These are phyloP conservation scores for Metschnikowia cubensis DNA, from an alignment of 805 yeast genomes.

Conservation along the genomic window DNA sequence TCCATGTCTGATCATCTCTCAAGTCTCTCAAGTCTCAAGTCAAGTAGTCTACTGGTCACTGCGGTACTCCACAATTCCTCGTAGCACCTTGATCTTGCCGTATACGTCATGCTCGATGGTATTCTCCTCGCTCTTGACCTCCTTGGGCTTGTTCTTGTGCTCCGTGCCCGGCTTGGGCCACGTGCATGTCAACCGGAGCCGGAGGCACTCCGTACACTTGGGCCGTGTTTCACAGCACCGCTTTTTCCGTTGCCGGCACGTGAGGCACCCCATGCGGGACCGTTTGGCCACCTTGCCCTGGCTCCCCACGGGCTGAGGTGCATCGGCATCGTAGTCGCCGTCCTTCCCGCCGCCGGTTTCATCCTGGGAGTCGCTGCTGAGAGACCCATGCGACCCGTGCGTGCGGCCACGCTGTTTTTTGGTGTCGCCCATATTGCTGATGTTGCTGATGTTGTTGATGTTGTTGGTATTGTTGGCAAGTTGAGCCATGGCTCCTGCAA, in stretches of 20 bases:
- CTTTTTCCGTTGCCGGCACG: constrained; percentile 75
- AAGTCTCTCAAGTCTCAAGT: no score
- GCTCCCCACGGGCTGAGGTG: not conserved
- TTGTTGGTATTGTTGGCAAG: no score
- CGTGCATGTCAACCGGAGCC: constrained; percentile 59
- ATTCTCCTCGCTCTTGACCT: constrained; percentile 46
- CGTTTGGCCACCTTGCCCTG: constrained; percentile 35
- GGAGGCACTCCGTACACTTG: constrained; percentile 59
- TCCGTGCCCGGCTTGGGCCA: constrained; percentile 76
- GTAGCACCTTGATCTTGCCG: constrained; percentile 56
- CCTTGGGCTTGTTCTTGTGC: constrained; percentile 54
- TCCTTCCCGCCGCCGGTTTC: constrained; percentile 4
- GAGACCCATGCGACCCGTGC: constrained; percentile 2
- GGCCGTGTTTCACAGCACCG: constrained; percentile 74
- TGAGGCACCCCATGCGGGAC: constrained; percentile 69
- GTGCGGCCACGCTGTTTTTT: not conserved
- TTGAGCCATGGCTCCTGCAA: no score
- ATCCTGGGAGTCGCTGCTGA: constrained; percentile 7
- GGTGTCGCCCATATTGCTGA: not conserved
- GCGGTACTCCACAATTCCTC: constrained; percentile 57
- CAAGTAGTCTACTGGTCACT: constrained; percentile 8
- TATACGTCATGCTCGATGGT: constrained; percentile 51
- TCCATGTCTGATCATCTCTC: no score
- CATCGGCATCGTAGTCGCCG: not conserved
- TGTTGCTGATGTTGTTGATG: not conserved